Base-by-base conservation (phyloP, 148 eudicot genomes). In the Rheum nobile region DNA sequence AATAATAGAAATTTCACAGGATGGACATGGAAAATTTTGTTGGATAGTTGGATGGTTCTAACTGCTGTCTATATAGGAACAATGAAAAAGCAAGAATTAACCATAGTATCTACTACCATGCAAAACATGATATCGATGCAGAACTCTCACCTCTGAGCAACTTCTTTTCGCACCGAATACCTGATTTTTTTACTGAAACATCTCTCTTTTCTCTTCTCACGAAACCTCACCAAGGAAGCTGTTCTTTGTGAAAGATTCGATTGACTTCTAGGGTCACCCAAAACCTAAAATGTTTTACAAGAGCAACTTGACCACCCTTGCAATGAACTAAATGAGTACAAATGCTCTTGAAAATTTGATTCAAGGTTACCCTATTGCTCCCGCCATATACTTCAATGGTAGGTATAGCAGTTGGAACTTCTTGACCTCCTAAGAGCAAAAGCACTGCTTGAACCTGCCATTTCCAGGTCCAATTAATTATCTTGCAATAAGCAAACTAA, bases 381-480 rank as follows among this genome's bases (percentile, higher is more conserved):
- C 32, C 41, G 21, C 70, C 41, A 32, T 34, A 65, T 65, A 65
- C 70, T 31, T 65, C 70, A 65, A 65, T 34, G 43, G 79, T 74
- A 57, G 85, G 82, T 59, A 85, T 77, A 24, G 48, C 83, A 29
- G 76, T 68, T 41, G 88, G 85, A 12, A 80, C 72, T 29, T 90
- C 92, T 65, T 55, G 70, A 39, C 90, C 88, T 71, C 92, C 96
- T 82, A 90, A 80, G 28, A 90, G 90, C 73, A 86, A 77, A 71
- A 90, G 72, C 59, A 90, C 88, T 38, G 96, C 96, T 79, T 90
- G 92, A 75, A 88, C 96, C 96, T 90, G 75, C 38, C 17, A 65
- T 17, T 65, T 31, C 9, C 41, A 65, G 10, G 22, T 65, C 24
- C 22, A 32, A 32, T 65, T 16, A 65, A 6, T 11, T 17, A 65